Evolutionary conservation across 2,329 filamentous ascomycete genomes (phyloP), one percentile per base, ranked within the genome.

Genomic region (Fusarium torreyae): DNA sequence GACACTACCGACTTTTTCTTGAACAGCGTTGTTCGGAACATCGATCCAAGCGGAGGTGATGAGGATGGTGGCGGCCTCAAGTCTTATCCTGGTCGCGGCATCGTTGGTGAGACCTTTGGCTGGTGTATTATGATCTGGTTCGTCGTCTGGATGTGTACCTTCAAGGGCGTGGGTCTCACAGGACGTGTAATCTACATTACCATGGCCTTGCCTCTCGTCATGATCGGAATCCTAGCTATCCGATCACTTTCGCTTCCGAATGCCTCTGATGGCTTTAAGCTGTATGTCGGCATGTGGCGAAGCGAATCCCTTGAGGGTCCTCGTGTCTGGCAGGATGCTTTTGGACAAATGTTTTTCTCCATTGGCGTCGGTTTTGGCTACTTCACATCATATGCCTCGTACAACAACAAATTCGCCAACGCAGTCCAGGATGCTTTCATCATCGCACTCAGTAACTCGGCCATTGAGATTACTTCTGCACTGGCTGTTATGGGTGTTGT

Each of bases 51-150:
- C 0, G 62, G 62, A 0, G 62, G 62, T 0, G 44, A 39, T 0
- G 62, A 46, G 1, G 63, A 63, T 26, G 63, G 59, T 0, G 69
- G 66, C 1, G 51, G 57, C 5, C 4, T 72, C 8, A 57, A 49
- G 43, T 44, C 44, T 1, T 88, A 87, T 55, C 80, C 82, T 0
- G 79, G 79, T 1, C 74, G 78, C 2, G 78, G 75, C 0, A 72
- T 88, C 8, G 74, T 87, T 3, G 85, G 84, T 0, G 86, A 88
- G 71, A 86, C 84, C 0, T 84, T 85, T 1, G 84, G 83, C 1
- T 88, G 86, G 86, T 82, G 78, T 24, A 78, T 82, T 18, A 87
- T 88, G 66, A 83, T 85, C 57, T 87, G 86, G 85, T 84, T 87
- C 69, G 54, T 87, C 7, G 82, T 88, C 33, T 87, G 86, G 85